These are phyloP conservation scores for Mallotus repandus DNA, from an alignment of 441 rosid genomes.

Conservation along the genomic window DNA sequence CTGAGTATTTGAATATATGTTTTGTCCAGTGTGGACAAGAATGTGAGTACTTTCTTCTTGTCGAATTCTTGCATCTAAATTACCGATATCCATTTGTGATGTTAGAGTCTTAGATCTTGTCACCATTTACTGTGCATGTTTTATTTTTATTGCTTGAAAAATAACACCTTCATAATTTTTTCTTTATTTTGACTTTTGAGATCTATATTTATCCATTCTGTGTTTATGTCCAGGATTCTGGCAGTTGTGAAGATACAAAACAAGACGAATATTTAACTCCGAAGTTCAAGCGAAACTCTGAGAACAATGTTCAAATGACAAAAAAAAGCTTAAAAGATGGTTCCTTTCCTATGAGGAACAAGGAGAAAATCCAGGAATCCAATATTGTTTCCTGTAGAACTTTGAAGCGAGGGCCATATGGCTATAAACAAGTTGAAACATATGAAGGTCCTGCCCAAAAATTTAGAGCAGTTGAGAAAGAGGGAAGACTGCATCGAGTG, in stretches of 20 bases:
- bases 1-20: too few species aligned
- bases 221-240: slow-evolving; percentile 38
- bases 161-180: neutral
- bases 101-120: too few species aligned
- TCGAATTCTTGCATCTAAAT: too few species aligned
- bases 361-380: slow-evolving; percentile 31
- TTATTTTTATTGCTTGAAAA: too few species aligned
- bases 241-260: slow-evolving; percentile 28
- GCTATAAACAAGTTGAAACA: slow-evolving; percentile 33
- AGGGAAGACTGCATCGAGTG: slow-evolving; percentile 29
- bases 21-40: too few species aligned
- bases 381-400: slow-evolving; percentile 29
- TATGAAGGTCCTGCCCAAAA: slow-evolving; percentile 31
- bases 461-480: slow-evolving; percentile 36
- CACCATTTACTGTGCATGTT: too few species aligned
- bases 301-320: slow-evolving; percentile 30
- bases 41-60: too few species aligned
- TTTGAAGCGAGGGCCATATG: slow-evolving; percentile 38
- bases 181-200: neutral
- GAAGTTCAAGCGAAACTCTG: slow-evolving; percentile 31
- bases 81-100: too few species aligned
- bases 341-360: slow-evolving; percentile 27
- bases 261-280: slow-evolving; percentile 20
- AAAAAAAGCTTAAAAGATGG: slow-evolving; percentile 27
- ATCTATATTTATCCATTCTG: neutral